Evolutionary conservation across 2,329 filamentous ascomycete genomes (phyloP).

Genomic region (Madurella mycetomatis): DNA sequence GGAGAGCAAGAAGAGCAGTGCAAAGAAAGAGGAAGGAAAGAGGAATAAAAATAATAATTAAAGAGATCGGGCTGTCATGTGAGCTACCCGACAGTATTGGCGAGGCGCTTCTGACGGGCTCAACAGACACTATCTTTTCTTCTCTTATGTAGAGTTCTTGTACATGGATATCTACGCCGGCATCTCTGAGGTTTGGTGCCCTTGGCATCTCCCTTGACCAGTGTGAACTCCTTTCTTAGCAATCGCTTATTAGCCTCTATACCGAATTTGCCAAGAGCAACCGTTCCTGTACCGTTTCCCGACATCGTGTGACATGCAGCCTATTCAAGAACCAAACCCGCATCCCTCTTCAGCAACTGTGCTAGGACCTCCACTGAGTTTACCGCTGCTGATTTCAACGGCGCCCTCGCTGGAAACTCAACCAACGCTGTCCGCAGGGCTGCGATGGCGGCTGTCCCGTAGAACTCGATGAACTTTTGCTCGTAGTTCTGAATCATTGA

Average conservation of each 20-base stretch:
- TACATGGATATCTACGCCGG: neutral
- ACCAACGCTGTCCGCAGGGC: slow-evolving; percentile 66
- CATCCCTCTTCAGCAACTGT: slow-evolving; percentile 47
- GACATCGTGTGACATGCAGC: neutral
- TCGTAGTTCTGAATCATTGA: slow-evolving; percentile 70
- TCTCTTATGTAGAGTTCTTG: slow-evolving; percentile 2
- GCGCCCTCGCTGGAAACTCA: slow-evolving; percentile 61
- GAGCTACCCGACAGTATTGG: no score
- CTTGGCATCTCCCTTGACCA: neutral
- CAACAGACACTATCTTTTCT: neutral
- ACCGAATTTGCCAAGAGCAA: neutral
- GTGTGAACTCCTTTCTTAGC: neutral
- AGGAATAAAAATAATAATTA: no score
- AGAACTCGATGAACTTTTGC: slow-evolving; percentile 72
- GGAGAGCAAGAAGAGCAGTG: no score
- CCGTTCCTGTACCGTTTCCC: neutral
- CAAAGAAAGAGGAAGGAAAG: no score
- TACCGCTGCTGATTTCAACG: slow-evolving; percentile 45
- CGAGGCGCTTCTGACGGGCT: no score
- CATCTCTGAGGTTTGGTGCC: neutral
- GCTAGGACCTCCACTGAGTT: slow-evolving; percentile 50
- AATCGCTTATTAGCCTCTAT: neutral
- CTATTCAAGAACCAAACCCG: slow-evolving; percentile 44
- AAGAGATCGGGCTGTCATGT: no score
- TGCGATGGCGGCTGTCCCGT: slow-evolving; percentile 70